A percentile compares a stretch with the other conserved stretches of the same genome.
Evolutionary conservation across 1,284 basidiomycete species (phyloP).

Genomic region (Pseudozyma thailandica): DNA sequence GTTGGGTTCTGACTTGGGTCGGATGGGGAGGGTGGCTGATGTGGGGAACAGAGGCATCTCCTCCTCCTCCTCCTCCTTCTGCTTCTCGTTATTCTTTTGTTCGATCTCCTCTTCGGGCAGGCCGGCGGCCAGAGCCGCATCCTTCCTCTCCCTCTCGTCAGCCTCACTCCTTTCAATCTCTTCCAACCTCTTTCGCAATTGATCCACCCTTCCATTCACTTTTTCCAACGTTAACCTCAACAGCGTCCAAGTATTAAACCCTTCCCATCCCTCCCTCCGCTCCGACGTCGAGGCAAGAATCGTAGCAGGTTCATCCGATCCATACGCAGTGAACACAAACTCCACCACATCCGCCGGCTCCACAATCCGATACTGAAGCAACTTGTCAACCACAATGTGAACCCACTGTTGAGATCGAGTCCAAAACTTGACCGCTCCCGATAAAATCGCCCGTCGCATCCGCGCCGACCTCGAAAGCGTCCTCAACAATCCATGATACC

Average conservation of each 20-base stretch:
- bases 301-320: conserved; percentile 20
- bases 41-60: conserved; percentile 52
- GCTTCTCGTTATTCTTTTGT: not conserved
- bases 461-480: conserved; percentile 74
- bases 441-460: conserved; percentile 73
- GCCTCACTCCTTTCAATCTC: conserved; percentile 45
- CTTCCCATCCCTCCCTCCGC: conserved; percentile 55
- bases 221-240: conserved; percentile 64
- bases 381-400: conserved; percentile 87
- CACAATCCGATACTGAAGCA: conserved; percentile 97
- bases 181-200: conserved; percentile 58
- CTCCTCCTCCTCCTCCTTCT: conserved; percentile 15
- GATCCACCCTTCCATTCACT: conserved; percentile 65
- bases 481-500: conserved; percentile 87
- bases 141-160: conserved; percentile 43
- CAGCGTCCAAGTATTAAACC: conserved; percentile 60
- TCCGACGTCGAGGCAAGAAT: not conserved
- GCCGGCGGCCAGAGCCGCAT: conserved; percentile 48
- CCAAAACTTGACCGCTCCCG: conserved; percentile 78
- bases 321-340: conserved; percentile 77
- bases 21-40: conserved; percentile 29
- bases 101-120: conserved; percentile 14
- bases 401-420: conserved; percentile 73
- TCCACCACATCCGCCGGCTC: conserved; percentile 89
- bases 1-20: conserved; percentile 18